Evolutionary conservation across 2,329 filamentous ascomycete species (phyloP).

Genomic region (Colletotrichum salicis): DNA sequence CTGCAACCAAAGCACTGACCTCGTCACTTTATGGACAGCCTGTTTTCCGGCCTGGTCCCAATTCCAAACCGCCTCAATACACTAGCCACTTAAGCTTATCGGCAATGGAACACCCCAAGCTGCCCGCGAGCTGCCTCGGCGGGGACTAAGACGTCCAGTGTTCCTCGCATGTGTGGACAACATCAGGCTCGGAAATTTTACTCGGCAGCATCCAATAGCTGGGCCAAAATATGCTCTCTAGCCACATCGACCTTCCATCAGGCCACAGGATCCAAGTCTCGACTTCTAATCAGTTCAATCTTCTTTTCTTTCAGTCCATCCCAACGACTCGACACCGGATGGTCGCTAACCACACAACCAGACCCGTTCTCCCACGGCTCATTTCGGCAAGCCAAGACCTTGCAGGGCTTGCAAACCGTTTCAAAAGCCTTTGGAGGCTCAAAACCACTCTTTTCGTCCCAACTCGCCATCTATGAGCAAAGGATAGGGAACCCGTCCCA

Average conservation of each 20-base stretch:
- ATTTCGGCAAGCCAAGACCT: slow-evolving; percentile 28
- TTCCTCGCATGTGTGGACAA: slow-evolving; percentile 2
- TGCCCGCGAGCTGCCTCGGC: neutral
- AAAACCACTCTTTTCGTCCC: slow-evolving; percentile 8
- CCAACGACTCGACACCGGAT: slow-evolving; percentile 19
- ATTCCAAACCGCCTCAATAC: slow-evolving; percentile 9
- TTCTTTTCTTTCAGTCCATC: slow-evolving; percentile 3
- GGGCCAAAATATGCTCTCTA: slow-evolving; percentile 14
- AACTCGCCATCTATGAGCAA: neutral
- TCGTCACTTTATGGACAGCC: slow-evolving; percentile 2
- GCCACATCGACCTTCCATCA: slow-evolving; percentile 7
- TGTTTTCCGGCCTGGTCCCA: neutral
- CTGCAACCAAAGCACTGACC: slow-evolving; percentile 13
- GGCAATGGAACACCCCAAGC: slow-evolving; percentile 4
- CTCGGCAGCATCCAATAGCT: slow-evolving; percentile 8
- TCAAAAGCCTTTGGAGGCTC: slow-evolving; percentile 17
- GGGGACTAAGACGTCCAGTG: neutral
- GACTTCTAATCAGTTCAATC: neutral
- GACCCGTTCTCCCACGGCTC: neutral
- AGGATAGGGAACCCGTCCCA: neutral
- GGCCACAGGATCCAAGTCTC: neutral
- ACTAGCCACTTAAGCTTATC: slow-evolving; percentile 34
- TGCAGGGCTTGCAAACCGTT: slow-evolving; percentile 26
- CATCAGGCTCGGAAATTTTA: slow-evolving; percentile 9
- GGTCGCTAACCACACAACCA: slow-evolving; percentile 2